Percentiles rank a stretch among this genome's conserved stretches.
Conservation (phyloP, 495 filamentous ascomycete genomes). For the Penicillium salamii region DNA sequence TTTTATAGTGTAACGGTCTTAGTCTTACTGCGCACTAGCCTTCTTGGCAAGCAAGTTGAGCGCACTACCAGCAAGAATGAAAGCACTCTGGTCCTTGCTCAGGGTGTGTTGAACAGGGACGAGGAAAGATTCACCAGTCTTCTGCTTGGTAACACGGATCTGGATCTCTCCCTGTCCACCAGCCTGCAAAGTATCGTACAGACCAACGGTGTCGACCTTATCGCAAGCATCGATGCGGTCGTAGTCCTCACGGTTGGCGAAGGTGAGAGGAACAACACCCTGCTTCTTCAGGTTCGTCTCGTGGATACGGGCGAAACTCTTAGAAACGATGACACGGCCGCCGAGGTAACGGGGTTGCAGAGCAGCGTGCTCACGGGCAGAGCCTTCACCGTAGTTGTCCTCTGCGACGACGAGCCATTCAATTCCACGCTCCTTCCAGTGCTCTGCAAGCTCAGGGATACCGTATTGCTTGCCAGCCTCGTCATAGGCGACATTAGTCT, state of each 20-base stretch:
- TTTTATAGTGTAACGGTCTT: constrained; percentile 15
- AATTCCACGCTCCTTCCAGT: constrained; percentile 67
- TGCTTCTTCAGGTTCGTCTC: constrained; percentile 99
- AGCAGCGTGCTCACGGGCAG: constrained; percentile 93
- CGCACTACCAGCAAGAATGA: constrained; percentile 91
- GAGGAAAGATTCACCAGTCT: constrained; percentile 56
- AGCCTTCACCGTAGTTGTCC: constrained; percentile 97
- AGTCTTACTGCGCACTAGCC: constrained; percentile 22
- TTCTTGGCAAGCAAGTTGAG: constrained; percentile 78
- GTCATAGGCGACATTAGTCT: constrained; percentile 89
- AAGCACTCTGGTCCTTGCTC: constrained; percentile 81
- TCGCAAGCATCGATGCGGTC: constrained; percentile 78
- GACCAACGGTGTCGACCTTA: constrained; percentile 71
- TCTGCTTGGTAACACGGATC: constrained; percentile 60
- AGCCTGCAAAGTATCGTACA: constrained; percentile 74
- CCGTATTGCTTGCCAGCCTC: constrained; percentile 57
- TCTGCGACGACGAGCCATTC: constrained; percentile 94
- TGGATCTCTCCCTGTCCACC: constrained; percentile 79
- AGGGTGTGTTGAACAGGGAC: constrained; percentile 64
- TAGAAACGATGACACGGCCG: constrained; percentile 80
- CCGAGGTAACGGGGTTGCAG: constrained; percentile 93
- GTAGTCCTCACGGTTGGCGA: constrained; percentile 84
- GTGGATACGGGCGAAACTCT: constrained; percentile 94
- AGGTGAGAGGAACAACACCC: constrained; percentile 90
- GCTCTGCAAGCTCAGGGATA: constrained; percentile 81